These are phyloP conservation scores for Hypomyces rosellus DNA, from an alignment of 2,329 filamentous ascomycete genomes.

Conservation along the genomic window DNA sequence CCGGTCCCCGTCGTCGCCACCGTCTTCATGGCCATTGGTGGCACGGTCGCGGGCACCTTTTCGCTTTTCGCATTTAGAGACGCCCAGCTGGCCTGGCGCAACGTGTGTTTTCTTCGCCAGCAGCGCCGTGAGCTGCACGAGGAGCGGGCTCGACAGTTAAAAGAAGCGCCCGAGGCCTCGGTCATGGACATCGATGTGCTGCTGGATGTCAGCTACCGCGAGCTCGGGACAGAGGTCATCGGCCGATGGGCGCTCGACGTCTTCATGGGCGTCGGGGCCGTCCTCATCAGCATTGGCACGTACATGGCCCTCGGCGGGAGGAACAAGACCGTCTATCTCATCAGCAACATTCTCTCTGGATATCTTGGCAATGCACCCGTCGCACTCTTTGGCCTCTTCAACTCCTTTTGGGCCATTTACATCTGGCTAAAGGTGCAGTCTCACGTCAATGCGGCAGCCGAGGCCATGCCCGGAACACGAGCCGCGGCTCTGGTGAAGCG, in stretches of 20 bases:
- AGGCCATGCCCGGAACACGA: conserved; percentile 19
- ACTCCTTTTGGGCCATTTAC: conserved; percentile 41
- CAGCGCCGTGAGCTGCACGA: conserved; percentile 32
- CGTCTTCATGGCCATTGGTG: conserved; percentile 48
- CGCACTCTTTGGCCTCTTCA: conserved; percentile 42
- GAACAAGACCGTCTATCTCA: conserved; percentile 33
- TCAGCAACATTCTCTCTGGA: conserved; percentile 48
- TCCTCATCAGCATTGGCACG: conserved; percentile 46
- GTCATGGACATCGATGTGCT: conserved; percentile 27
- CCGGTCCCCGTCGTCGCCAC: conserved; percentile 44
- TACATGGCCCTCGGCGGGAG: conserved; percentile 48
- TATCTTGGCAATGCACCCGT: conserved; percentile 48
- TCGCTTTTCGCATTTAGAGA: conserved; percentile 42
- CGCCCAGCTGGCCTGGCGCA: conserved; percentile 35
- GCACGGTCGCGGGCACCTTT: conserved; percentile 37
- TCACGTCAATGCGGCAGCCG: conserved; percentile 26
- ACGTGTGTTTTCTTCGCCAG: conserved; percentile 37
- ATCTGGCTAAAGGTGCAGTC: conserved; percentile 34
- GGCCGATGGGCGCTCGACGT: conserved; percentile 46
- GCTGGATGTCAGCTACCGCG: conserved; percentile 39
- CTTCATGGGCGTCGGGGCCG: conserved; percentile 41
- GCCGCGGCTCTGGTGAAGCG: conserved; percentile 25
- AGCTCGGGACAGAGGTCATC: conserved; percentile 44
- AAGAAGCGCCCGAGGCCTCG: conserved; percentile 3
- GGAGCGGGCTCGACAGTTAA: conserved; percentile 11